Evolutionary conservation across 192 early-diverging fungal species (phyloP), one percentile per base, ranked within the genome.

Genomic region (Coemansia sp.): DNA sequence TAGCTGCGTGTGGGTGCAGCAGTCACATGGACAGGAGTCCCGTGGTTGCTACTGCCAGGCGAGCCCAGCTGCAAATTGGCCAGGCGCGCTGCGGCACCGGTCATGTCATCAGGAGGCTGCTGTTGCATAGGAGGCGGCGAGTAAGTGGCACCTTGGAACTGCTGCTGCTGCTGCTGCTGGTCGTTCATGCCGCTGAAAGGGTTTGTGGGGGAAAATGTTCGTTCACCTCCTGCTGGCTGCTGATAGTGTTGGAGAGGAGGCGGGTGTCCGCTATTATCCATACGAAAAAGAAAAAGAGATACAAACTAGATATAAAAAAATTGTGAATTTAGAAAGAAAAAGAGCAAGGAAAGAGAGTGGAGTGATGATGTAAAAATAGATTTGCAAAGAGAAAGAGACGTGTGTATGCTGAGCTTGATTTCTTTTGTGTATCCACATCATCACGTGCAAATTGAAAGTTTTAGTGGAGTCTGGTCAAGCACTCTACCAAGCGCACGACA

Each of bases 11-110:
- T 34, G 39, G 36, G 55, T 64, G 58, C 60, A n/a, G 73, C 23
- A 21, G 31, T 60, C 39, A 59, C 57, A 36, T 59, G 57, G 57
- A 34, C 57, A 14, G 63, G 69, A 3, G 55, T 72, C 57, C 66
- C 57, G 45, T 66, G 68, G 44, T 34, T 27, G 11, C 12, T 67
- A 51, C 61, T 46, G 8, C 60, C 37, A 29, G 60, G 68, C 60
- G 68, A 42, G 25, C 63, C 68, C 11, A 82, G 72, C 71, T 82
- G 79, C 62, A 82, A 72, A 55, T 76, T 82, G 25, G 79, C 79
- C 67, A 82, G 68, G 12, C 79, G 55, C 3, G 79, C 65, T 14
- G 70, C 71, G 6, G 70, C 74, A 57, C 41, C 50, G 0, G 67
- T 44, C 72, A 71, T 67, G n/a, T 79, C 72, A 64, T 67, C 66